Base-by-base conservation (phyloP, 1,284 basidiomycete species). In the Wallemia hederae region DNA sequence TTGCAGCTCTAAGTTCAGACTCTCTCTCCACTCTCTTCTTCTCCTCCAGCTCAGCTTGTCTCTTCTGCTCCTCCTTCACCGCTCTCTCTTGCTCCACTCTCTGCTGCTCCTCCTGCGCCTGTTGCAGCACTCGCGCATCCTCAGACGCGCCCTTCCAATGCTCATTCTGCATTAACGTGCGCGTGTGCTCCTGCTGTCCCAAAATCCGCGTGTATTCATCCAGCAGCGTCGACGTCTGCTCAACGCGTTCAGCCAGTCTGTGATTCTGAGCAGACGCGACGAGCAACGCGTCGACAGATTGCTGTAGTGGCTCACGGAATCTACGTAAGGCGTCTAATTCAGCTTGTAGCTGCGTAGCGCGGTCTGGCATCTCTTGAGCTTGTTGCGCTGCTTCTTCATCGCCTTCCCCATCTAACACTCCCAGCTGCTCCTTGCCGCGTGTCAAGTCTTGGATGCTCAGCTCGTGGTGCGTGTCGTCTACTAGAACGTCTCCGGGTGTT, bases 101-200 rank as follows among this genome's bases (percentile, higher is more conserved):
- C 24, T 27, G 7, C 5, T 26, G 2, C 17, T 26, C 56, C 11
- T 24, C 15, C 25, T 58, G 56, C 24, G 7, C 24, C 5, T 58
- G 24, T 24, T 26, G 15, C 17, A 26, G 9, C 7, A 27, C 24
- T 2, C 56, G 56, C 25, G 25, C 24, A 28, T 58, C 56, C 7
- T 28, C 56, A 3, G 56, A 24, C 5, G 39, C 39, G 2, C 56
- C 56, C 56, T 27, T 26, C 56, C 56, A 58, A 22, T 58, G 24
- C 19, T 25, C 25, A 27, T 58, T 28, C 19, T 24, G 24, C 56
- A 58, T 28, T 26, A 58, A 28, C 7, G 11, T 26, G 17, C 56
- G 56, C 56, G 56, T 58, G 25, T 58, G 56, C 56, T 58, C 56
- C 56, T 58, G 56, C 24, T 58, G 56, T 5, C 56, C 25, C 5